Conservation (phyloP, 805 yeast species). For the Candida schatavii region DNA sequence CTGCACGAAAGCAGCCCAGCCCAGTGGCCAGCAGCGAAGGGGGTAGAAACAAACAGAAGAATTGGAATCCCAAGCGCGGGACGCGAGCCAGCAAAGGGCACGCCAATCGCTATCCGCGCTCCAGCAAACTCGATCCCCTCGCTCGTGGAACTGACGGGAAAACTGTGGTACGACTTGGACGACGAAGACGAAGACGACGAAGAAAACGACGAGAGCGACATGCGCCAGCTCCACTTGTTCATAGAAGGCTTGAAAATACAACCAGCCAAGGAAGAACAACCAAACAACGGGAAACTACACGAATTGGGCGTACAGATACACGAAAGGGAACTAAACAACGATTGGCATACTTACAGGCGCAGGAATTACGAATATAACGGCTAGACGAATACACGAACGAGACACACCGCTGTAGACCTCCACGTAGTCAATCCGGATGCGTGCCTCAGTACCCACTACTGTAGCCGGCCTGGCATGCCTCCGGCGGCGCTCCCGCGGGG, state of each 20-base stretch:
- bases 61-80: background rate
- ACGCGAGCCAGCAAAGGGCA: background rate
- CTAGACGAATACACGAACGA: background rate
- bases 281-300: background rate
- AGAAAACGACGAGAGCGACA: background rate
- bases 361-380: constrained; percentile 6
- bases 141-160: constrained; percentile 28
- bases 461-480: too few species aligned
- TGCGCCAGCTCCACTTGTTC: constrained; percentile 5
- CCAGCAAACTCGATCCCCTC: constrained; percentile 19
- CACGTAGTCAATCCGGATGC: too few species aligned
- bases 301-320: constrained; percentile 7
- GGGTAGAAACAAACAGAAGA: too few species aligned
- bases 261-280: constrained; percentile 2
- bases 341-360: constrained; percentile 7
- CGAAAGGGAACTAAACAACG: constrained; percentile 6
- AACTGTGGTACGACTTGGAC: constrained; percentile 33
- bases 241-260: constrained; percentile 2
- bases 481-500: too few species aligned
- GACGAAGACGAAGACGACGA: constrained; percentile 16
- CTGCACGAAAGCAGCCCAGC: background rate
- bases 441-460: too few species aligned
- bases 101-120: background rate
- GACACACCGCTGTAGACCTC: background rate
- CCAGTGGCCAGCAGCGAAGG: background rate